phyloP scores from a whole-genome alignment of 352 stramenopile genomes.

The Phytopythium vexans region DNA sequence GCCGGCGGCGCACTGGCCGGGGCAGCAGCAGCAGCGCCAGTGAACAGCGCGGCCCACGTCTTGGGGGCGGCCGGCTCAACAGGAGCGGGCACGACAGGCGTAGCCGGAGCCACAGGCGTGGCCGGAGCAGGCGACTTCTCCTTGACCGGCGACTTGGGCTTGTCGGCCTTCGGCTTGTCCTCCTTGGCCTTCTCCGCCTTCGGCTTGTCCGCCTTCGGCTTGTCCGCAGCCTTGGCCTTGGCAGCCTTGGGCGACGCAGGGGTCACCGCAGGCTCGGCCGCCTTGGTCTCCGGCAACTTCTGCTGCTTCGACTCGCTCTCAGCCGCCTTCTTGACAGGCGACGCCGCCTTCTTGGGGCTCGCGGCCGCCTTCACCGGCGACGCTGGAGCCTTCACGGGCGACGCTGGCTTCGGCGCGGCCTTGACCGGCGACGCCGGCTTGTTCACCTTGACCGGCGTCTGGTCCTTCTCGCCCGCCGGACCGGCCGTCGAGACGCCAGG shows the following conservation, averaged over 20 bases:
- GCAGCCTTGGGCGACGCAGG: slow-evolving; percentile 19
- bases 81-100: slow-evolving; percentile 11
- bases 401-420: slow-evolving; percentile 21
- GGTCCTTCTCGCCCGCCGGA: slow-evolving; percentile 21
- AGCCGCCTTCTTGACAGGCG: slow-evolving; percentile 31
- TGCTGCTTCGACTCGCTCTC: slow-evolving; percentile 3
- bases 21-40: slow-evolving; percentile 21
- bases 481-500: slow-evolving; percentile 14
- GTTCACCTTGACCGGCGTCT: slow-evolving; percentile 27
- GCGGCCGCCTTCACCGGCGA: slow-evolving; percentile 24
- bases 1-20: slow-evolving; percentile 2
- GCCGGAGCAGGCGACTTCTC: slow-evolving; percentile 15
- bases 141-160: slow-evolving; percentile 24
- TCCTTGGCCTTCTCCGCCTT: slow-evolving; percentile 16
- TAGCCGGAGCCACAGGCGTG: slow-evolving; percentile 9
- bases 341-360: slow-evolving; percentile 26
- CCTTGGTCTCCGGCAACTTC: slow-evolving; percentile 35
- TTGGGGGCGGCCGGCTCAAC: slow-evolving; percentile 36
- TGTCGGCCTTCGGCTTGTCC: slow-evolving; percentile 15
- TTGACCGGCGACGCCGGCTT: slow-evolving; percentile 31
- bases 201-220: slow-evolving; percentile 20
- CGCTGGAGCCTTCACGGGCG: slow-evolving; percentile 18
- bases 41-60: slow-evolving; percentile 59
- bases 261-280: slow-evolving; percentile 16
- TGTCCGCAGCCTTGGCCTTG: slow-evolving; percentile 21